Base-by-base conservation (phyloP, 2,329 filamentous ascomycete species). In the Tricladium varicosporioides region DNA sequence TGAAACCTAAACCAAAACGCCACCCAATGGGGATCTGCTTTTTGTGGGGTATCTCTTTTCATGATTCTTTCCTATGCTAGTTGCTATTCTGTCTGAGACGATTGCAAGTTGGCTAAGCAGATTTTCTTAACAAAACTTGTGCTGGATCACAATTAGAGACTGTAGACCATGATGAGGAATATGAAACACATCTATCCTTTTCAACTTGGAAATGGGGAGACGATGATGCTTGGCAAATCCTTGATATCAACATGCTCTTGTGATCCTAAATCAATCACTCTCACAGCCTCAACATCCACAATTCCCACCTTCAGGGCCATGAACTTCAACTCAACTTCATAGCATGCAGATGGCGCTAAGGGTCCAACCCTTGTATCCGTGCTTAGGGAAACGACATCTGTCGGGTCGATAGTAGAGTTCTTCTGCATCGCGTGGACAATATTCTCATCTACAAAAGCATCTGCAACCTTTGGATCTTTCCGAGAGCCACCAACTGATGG, bases 241-340 rank as follows among this genome's bases (percentile, higher is more conserved):
- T 83, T 80, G 54, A 92, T 85, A 71, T 93, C 89, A 2, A 90
- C 86, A 67, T 89, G 87, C 73, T 92, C 88, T 67, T 90, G 86
- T 33, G 83, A 88, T 18, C 78, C 82, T 58, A 93, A 70, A 70
- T 94, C 90, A 2, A 92, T 78, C 1, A 93, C 82, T 50, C 88
- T 78, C 16, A 93, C 78, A 2, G 86, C 85, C 64, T 92, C 89
- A 2, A 93, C 72, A n/a, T 80, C 79, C 31, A 90, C 78, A 32
- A 90, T 79, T 0, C 89, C 90, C 48, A 82, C 78, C 53, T 72
- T 73, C 52, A 92, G 74, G 3, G 89, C 85, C 53, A 92, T 75
- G 63, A 93, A 92, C 63, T 83, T 82, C 63, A 93, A 71, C 69
- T 90, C 87, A 1, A 84, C 85, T 40, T 87, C 86, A 65, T 91